Conservation (phyloP, 495 filamentous ascomycete species). For the Geopyxis carbonaria region DNA sequence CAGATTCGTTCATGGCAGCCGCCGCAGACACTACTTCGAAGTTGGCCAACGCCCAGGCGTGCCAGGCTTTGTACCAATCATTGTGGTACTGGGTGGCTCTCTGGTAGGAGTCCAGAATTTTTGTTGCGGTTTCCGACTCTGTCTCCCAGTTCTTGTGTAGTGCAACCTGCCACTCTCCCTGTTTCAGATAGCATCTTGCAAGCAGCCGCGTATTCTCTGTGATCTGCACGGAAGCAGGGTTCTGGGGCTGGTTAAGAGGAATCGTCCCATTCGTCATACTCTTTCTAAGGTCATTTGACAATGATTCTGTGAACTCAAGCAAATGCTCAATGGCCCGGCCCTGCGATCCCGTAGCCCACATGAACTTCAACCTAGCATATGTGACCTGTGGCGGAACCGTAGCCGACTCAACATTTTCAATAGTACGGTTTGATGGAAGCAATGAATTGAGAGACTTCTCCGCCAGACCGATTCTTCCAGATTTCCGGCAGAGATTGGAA, state of each 20-base stretch:
- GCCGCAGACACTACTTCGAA: slow-evolving; percentile 76
- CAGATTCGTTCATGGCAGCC: slow-evolving; percentile 17
- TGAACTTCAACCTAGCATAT: slow-evolving; percentile 87
- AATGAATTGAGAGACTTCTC: slow-evolving; percentile 78
- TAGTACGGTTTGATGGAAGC: slow-evolving; percentile 43
- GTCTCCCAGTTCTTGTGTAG: slow-evolving; percentile 29
- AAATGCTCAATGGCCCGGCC: slow-evolving; percentile 58
- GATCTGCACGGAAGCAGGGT: slow-evolving; percentile 25
- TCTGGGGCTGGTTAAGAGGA: slow-evolving; percentile 16
- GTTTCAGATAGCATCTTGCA: slow-evolving; percentile 84
- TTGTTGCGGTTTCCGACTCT: slow-evolving; percentile 30
- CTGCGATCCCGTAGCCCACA: slow-evolving; percentile 65
- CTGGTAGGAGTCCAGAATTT: slow-evolving; percentile 69
- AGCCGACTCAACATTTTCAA: slow-evolving; percentile 36
- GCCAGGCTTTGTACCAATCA: slow-evolving; percentile 97
- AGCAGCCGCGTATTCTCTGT: slow-evolving; percentile 56
- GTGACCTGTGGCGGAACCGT: slow-evolving; percentile 57
- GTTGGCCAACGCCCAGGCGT: slow-evolving; percentile 96
- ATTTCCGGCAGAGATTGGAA: slow-evolving; percentile 91
- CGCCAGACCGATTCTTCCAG: slow-evolving; percentile 81
- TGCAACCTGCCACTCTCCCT: slow-evolving; percentile 85
- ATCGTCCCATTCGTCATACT: slow-evolving; percentile 39
- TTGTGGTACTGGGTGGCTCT: slow-evolving; percentile 82
- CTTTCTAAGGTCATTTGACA: slow-evolving; percentile 49
- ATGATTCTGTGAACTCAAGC: slow-evolving; percentile 59